Evolutionary conservation across 2,329 filamentous ascomycete genomes (phyloP).

Genomic region (Claviceps paspali): DNA sequence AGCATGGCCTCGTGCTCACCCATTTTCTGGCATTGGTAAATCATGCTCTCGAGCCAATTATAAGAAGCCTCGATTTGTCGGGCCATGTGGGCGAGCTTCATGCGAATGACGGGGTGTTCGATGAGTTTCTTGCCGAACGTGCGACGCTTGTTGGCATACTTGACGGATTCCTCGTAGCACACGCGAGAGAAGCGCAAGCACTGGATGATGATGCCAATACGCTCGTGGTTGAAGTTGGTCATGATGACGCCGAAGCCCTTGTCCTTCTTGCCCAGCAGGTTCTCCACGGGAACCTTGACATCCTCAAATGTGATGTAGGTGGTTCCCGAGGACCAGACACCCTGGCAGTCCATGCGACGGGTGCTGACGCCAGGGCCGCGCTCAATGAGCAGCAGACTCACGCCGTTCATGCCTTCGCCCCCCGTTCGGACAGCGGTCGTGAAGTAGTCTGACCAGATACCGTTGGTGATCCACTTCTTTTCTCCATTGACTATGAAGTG

Average conservation of each 20-base stretch:
- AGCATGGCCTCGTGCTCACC: constrained; percentile 90
- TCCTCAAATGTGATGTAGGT: constrained; percentile 98
- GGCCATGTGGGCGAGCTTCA: constrained; percentile 97
- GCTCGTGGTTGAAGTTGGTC: constrained; percentile 99
- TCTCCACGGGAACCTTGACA: constrained; percentile 98
- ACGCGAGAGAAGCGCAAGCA: constrained; percentile 89
- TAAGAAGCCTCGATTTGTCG: constrained; percentile 95
- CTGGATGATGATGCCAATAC: constrained; percentile 97
- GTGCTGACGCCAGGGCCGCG: constrained; percentile 79
- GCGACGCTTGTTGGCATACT: constrained; percentile 91
- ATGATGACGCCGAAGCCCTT: constrained; percentile 98
- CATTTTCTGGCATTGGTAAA: constrained; percentile 91
- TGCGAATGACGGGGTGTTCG: constrained; percentile 89
- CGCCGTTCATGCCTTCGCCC: constrained; percentile 78
- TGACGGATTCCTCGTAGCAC: constrained; percentile 91
- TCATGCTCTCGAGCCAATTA: constrained; percentile 89
- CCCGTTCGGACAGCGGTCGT: constrained; percentile 90
- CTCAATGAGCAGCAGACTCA: constrained; percentile 86
- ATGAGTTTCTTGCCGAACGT: constrained; percentile 96
- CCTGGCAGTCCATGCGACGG: constrained; percentile 94
- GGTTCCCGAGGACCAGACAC: constrained; percentile 87
- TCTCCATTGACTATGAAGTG: constrained; percentile 99
- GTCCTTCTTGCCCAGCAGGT: constrained; percentile 94
- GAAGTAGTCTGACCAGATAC: constrained; percentile 94
- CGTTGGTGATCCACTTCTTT: constrained; percentile 99